Conservation (phyloP, 2,329 filamentous ascomycete species). For the Pseudocercospora vitis region DNA sequence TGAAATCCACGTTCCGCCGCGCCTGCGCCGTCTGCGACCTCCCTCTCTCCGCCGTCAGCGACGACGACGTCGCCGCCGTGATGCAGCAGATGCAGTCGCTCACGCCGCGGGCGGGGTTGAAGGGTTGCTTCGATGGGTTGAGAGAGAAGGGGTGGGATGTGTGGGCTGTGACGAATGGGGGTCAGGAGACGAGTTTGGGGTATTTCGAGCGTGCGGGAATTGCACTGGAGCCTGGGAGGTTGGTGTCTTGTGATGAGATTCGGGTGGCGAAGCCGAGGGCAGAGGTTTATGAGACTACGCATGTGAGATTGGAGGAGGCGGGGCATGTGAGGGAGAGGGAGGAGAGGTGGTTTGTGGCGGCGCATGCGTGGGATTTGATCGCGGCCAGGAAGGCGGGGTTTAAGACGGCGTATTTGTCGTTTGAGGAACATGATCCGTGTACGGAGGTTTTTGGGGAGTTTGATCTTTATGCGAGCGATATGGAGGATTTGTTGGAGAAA, state of each 20-base stretch:
- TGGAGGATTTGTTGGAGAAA: conserved; percentile 34
- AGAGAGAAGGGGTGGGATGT: conserved; percentile 33
- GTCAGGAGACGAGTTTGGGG: conserved; percentile 32
- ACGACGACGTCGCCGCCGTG: conserved; percentile 33
- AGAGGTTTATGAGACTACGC: conserved; percentile 31
- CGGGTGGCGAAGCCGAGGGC: conserved; percentile 34
- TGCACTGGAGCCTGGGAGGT: conserved; percentile 30
- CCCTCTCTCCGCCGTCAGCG: conserved; percentile 22
- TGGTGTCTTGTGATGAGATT: conserved; percentile 35
- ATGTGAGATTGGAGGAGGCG: conserved; percentile 26
- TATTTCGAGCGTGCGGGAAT: conserved; percentile 34
- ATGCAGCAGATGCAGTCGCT: conserved; percentile 30
- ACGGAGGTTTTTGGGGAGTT: conserved; percentile 35
- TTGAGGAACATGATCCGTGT: conserved; percentile 35
- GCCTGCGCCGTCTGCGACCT: conserved; percentile 32
- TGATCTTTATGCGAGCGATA: conserved; percentile 32
- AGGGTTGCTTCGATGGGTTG: conserved; percentile 34
- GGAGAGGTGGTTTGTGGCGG: conserved; percentile 36
- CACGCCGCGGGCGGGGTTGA: conserved; percentile 28
- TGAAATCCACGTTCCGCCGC: conserved; percentile 30
- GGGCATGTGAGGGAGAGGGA: conserved; percentile 27
- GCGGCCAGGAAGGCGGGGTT: conserved; percentile 36
- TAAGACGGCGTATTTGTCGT: conserved; percentile 34
- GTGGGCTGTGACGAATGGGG: conserved; percentile 35
- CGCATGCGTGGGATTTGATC: conserved; percentile 35